Evolutionary conservation across 1,284 basidiomycete genomes (phyloP), one percentile per base, ranked within the genome.

Genomic region (Porogramme epimiltina): DNA sequence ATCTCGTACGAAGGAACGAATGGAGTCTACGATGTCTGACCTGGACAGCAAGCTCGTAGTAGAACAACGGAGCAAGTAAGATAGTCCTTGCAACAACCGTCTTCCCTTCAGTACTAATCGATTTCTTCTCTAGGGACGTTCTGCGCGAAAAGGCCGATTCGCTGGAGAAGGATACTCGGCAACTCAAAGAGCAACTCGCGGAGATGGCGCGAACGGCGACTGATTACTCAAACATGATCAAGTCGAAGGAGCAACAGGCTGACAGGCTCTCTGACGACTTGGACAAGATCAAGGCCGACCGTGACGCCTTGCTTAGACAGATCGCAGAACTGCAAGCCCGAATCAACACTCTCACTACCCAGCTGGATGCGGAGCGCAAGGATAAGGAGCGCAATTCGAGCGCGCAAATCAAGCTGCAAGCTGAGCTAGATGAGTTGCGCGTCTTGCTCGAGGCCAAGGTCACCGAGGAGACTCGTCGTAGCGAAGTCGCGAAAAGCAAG

Each of bases 361-460:
- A 95, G 61, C 71, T 94, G 8, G 75, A 80, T 1, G 78, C 84
- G 1, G 82, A 86, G 54, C 84, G 82, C 56, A 76, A 75, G 37
- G 87, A 91, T 55, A 78, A 77, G 28, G 71, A 79, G 33, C 79
- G 81, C 25, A 81, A 84, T 19, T 66, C 72, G 9, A 69, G 71
- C 3, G 72, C 78, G 5, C 81, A 84, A 33, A 71, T 74, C 39
- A 88, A 86, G 60, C 72, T 96, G 15, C 87, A 94, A 63, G 80
- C 77, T 42, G 93, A 97, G 68, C 76, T 97, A 13, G 95, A 98
- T 64, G 91, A 93, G 60, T 77, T 96, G 4, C 85, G 95, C 5
- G 74, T 80, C 19, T 70, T 92, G 18, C 84, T 97, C 76, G 86
- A 88, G 47, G 89, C 91, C 4, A 96, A 95, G 71, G 83, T 86